Base-by-base conservation (phyloP, 2,329 filamentous ascomycete species). In the Fusarium sacchari region DNA sequence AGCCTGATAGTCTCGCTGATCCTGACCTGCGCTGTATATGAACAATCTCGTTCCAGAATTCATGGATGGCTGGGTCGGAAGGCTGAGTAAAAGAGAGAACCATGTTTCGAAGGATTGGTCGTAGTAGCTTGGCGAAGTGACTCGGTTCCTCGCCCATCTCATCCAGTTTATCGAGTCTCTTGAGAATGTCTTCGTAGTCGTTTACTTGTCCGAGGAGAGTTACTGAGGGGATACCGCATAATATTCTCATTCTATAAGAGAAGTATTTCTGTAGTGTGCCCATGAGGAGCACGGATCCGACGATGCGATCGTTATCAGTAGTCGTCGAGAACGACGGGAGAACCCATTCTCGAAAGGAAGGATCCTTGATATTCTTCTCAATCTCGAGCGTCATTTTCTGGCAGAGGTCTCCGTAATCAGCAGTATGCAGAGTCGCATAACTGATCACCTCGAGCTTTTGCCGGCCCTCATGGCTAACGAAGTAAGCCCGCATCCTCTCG, bases 201-300 rank as follows among this genome's bases (percentile, higher is more conserved):
- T 14, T 24, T 3, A 34, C n/a, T 28, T 60, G 34, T 24, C 60
- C 60, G 6, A 60, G 60, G 4, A 63, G 53, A 22, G 53, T 63
- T 2, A 60, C 34, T 5, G 42, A 63, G 0, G 60, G 60, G n/a
- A 63, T 11, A 1, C 20, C 60, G 8, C 60, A 63, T 0, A 0
- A 0, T 2, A 39, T 0, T 0, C 0, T 3, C 0, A 30, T 34
- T n/a, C 8, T 4, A 9, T 34, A 47, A 4, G 22, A 39, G 20
- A 63, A 60, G 26, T 47, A 60, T 22, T 28, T 32, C 36, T 59
- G 52, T 11, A 62, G 17, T 2, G 60, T 0, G 0, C 52, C 60
- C 52, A 62, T 60, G 0, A 62, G n/a, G 1, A 60, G 52, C 3
- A 62, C 34, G 4, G 60, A 60, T 0, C 53, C 60, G 6, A 60